A percentile compares a stretch with the other conserved stretches of the same genome.
Evolutionary conservation across 805 yeast species (phyloP).

Genomic region (Suhomyces pyralidae): DNA sequence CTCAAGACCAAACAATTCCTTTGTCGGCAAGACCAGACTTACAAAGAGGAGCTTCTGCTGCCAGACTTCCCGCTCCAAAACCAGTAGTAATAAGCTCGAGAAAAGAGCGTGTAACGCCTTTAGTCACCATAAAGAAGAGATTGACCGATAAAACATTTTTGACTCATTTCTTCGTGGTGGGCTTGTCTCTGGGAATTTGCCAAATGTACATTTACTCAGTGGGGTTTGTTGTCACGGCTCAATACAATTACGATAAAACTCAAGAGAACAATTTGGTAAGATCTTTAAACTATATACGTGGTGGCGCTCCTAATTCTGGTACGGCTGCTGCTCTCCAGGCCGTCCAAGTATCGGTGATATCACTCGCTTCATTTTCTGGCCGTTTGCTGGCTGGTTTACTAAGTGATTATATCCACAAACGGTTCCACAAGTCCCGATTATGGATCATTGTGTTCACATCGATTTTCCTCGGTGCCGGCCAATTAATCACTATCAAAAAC

Average conservation of each 20-base stretch:
- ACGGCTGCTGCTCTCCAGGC: slow-evolving; percentile 55
- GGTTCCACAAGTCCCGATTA: slow-evolving; percentile 52
- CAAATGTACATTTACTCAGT: slow-evolving; percentile 72
- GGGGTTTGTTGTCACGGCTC: slow-evolving; percentile 63
- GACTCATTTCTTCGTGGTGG: slow-evolving; percentile 52
- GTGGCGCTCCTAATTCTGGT: slow-evolving; percentile 6
- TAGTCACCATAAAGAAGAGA: slow-evolving; percentile 18
- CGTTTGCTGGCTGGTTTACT: slow-evolving; percentile 62
- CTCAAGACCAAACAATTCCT: slow-evolving; percentile 5
- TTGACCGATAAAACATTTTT: slow-evolving; percentile 37
- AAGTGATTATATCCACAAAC: slow-evolving; percentile 58
- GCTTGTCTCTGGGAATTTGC: slow-evolving; percentile 60
- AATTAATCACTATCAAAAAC: slow-evolving; percentile 30
- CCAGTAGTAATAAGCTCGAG: background rate
- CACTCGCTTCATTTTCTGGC: slow-evolving; percentile 64
- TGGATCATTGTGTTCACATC: slow-evolving; percentile 58
- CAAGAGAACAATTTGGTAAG: background rate
- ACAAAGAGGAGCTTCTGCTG: background rate
- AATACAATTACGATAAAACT: slow-evolving; percentile 19
- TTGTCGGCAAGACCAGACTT: background rate
- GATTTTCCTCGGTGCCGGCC: slow-evolving; percentile 34
- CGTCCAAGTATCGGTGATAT: slow-evolving; percentile 64
- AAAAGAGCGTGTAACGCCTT: slow-evolving; percentile 10
- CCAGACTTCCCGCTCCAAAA: background rate
- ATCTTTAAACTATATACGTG: background rate